Conservation (phyloP, 108 stramenopile genomes). For the Conticribra guillardii region DNA sequence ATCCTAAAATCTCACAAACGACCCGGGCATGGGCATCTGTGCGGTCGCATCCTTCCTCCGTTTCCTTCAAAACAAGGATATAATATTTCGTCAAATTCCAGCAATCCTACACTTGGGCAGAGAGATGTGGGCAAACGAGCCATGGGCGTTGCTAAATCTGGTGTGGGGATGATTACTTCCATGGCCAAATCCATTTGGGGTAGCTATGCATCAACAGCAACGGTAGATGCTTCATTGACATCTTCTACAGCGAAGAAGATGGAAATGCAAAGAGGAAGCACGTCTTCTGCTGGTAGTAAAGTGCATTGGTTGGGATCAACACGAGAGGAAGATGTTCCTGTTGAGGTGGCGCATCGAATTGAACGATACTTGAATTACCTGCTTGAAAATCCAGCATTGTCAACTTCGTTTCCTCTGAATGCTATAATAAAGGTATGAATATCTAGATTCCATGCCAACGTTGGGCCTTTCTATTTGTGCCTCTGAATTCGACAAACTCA, state of each 20-base stretch:
- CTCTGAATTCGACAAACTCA: too few species aligned
- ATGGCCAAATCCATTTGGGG: constrained; percentile 74
- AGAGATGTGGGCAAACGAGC: constrained; percentile 63
- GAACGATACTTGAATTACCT: constrained; percentile 87
- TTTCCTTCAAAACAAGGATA: constrained; percentile 57
- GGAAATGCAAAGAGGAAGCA: constrained; percentile 1
- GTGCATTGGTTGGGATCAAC: constrained; percentile 29
- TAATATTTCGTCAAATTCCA: not conserved
- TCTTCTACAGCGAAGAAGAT: constrained; percentile 23
- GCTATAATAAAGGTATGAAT: constrained; percentile 69
- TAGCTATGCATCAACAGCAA: constrained; percentile 35
- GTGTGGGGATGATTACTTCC: constrained; percentile 70
- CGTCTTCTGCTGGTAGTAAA: constrained; percentile 39
- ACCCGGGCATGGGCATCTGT: constrained; percentile 77
- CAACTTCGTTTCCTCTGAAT: constrained; percentile 85
- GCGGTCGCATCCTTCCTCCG: constrained; percentile 84
- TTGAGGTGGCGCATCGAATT: constrained; percentile 36
- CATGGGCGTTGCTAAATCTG: constrained; percentile 58
- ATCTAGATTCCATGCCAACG: not conserved
- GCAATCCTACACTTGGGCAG: not conserved
- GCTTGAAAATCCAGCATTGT: constrained; percentile 79
- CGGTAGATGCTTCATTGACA: constrained; percentile 11
- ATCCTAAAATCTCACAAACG: constrained; percentile 74
- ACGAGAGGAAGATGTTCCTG: constrained; percentile 9
- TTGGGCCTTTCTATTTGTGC: too few species aligned